A percentile compares a stretch with the other conserved stretches of the same genome.
Conservation (phyloP, 2,329 filamentous ascomycete species). For the Scedosporium boydii region DNA sequence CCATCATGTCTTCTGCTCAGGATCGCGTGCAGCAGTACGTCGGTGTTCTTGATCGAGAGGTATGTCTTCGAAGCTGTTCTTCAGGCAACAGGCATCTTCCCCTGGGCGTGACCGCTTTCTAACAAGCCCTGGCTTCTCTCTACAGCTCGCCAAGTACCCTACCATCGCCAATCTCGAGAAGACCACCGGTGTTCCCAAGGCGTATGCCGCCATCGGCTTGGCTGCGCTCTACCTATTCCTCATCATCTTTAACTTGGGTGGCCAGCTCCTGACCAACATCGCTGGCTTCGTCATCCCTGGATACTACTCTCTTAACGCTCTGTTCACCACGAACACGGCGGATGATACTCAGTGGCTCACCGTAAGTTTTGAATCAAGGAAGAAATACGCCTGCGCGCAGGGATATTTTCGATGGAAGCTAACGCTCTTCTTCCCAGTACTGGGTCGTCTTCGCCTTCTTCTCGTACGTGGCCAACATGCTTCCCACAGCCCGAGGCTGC, state of each 20-base stretch:
- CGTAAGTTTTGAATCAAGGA: conserved; percentile 33
- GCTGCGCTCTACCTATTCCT: conserved; percentile 79
- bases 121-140: conserved; percentile 5
- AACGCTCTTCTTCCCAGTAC: conserved; percentile 43
- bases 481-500: conserved; percentile 11
- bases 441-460: conserved; percentile 81
- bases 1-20: conserved; percentile 62
- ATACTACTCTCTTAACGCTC: conserved; percentile 73
- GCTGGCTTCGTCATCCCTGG: conserved; percentile 75
- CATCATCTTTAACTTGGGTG: conserved; percentile 86
- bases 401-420: background rate
- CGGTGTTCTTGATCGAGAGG: conserved; percentile 74
- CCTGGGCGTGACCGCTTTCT: conserved; percentile 1
- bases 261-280: conserved; percentile 79
- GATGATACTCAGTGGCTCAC: conserved; percentile 79
- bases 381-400: background rate
- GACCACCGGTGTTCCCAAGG: conserved; percentile 74
- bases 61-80: conserved; percentile 29
- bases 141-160: conserved; percentile 77
- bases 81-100: background rate
- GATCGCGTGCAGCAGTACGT: conserved; percentile 70
- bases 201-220: conserved; percentile 70
- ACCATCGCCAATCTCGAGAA: conserved; percentile 77
- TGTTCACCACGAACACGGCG: conserved; percentile 61
- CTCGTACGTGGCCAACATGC: conserved; percentile 38